Percentiles rank a stretch among this genome's conserved stretches.
Evolutionary conservation across 1,284 basidiomycete species (phyloP).

Genomic region (Austropuccinia psidii): DNA sequence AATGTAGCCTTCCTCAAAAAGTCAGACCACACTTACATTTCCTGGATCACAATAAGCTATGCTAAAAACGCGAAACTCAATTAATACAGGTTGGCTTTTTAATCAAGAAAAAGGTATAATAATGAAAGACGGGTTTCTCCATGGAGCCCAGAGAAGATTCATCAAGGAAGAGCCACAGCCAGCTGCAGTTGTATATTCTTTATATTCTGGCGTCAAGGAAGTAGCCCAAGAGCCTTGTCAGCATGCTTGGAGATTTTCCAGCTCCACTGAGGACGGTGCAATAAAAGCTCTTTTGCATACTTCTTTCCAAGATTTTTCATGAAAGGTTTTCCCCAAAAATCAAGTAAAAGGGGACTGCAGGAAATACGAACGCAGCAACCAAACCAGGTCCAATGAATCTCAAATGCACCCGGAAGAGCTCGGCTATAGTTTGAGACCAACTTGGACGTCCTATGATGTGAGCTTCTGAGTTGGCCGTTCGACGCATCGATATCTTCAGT

Average conservation of each 20-base stretch:
- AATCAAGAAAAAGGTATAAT: background rate
- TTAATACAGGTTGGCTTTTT: background rate
- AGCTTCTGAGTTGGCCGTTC: too few relatives aligned
- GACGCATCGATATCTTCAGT: too few relatives aligned
- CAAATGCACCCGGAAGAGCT: too few relatives aligned
- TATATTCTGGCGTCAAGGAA: background rate
- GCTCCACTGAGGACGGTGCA: too few relatives aligned
- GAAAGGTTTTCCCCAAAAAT: background rate
- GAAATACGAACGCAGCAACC: slow-evolving; percentile 48
- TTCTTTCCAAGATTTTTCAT: background rate
- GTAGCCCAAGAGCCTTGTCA: background rate
- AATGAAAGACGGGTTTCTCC: background rate
- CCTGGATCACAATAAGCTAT: slow-evolving; percentile 31
- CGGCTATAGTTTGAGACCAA: too few relatives aligned
- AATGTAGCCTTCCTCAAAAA: background rate
- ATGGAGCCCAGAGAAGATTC: background rate
- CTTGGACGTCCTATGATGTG: too few relatives aligned
- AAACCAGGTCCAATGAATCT: slow-evolving; percentile 50
- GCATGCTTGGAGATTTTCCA: background rate
- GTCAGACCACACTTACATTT: slow-evolving; percentile 10
- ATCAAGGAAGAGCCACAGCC: background rate
- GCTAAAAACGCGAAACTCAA: background rate
- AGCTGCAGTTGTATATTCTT: background rate
- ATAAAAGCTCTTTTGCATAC: background rate
- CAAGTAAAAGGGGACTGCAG: slow-evolving; percentile 38